Base-by-base conservation (phyloP, 1,284 basidiomycete species). In the Ustilago loliicola region DNA sequence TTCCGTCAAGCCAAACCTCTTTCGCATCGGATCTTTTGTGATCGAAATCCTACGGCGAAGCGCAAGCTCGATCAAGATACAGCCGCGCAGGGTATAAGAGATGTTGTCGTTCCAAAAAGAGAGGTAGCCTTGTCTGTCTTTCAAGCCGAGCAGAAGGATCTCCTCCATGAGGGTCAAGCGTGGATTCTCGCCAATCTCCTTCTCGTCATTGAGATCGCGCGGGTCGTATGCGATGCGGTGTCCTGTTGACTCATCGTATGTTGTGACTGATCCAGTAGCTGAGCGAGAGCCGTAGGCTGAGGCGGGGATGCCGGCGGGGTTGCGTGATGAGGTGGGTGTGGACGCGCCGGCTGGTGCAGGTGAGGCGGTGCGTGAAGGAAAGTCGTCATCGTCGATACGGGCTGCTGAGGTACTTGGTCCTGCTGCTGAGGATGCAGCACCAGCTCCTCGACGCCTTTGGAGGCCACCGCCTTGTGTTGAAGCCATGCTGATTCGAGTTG, bases 141-240 rank as follows among this genome's bases (percentile, higher is more conserved):
- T 95, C 59, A 94, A 88, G 1, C 97, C 96, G 17, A 99, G 88
- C 62, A 99, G 87, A 62, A 99, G 88, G 19, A 99, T 92, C 88
- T 99, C 97, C 88, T 99, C 96, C 93, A 99, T 94, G 66, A 99
- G 90, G 10, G 96, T 99, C 80, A 99, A 88, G 70, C 90, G 90
- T 0, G 96, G 97, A 87, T 93, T 90, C 85, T 91, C 91, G 40
- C 88, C 89, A 66, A 91, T 91, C 87, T 97, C 94, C 54, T 90
- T 88, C 55, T 91, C 91, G 81, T 92, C 89, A 80, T 92, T 91
- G 78, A 98, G 88, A 88, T 99, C 97, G 64, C 95, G 89, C 0
- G 96, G 96, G 88, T 99, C 96, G 85, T 90, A 98, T 1, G 96
- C 96, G 82, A 99, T 91, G 88, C 79, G 72, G 50, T 84, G 83